Conservation (phyloP, 83 land plant genomes). For the Diphasiastrum complanatum region DNA sequence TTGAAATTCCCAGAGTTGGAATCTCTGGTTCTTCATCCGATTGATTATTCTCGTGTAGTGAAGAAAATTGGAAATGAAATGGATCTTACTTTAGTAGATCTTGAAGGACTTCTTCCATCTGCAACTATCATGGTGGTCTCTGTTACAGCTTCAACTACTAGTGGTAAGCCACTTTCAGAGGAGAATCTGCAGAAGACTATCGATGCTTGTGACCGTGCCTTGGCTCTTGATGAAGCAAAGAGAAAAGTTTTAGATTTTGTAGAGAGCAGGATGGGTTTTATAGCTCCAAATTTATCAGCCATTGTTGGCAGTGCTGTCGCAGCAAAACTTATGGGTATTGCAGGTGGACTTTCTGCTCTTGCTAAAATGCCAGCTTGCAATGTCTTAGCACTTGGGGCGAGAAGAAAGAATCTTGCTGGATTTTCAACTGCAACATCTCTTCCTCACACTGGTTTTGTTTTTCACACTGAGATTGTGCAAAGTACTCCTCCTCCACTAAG, state of each 20-base stretch:
- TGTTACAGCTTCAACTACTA: background rate
- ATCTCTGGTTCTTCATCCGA: background rate
- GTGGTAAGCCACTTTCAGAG: background rate
- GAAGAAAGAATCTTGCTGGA: slow-evolving; percentile 6
- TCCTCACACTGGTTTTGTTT: slow-evolving; percentile 8
- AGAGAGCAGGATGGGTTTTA: background rate
- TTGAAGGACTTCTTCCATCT: background rate
- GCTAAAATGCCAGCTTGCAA: slow-evolving; percentile 13
- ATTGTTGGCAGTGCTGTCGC: background rate
- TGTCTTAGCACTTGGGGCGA: slow-evolving; percentile 4
- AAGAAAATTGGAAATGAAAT: slow-evolving; percentile 4
- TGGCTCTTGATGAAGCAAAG: background rate
- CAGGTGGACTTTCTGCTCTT: slow-evolving; percentile 2
- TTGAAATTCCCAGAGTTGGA: background rate
- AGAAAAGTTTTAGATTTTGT: background rate
- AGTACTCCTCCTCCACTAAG: slow-evolving; percentile 7
- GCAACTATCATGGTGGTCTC: background rate
- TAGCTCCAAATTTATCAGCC: slow-evolving; percentile 4
- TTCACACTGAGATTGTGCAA: slow-evolving; percentile 12
- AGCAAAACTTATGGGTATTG: slow-evolving; percentile 12
- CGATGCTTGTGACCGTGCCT: background rate
- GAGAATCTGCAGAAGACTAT: background rate
- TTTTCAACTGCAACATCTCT: slow-evolving; percentile 4
- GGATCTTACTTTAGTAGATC: slow-evolving; percentile 2
- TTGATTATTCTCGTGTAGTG: background rate